These are phyloP conservation scores for Phytophthora tubulina DNA, from an alignment of 352 stramenopile species.

Conservation along the genomic window DNA sequence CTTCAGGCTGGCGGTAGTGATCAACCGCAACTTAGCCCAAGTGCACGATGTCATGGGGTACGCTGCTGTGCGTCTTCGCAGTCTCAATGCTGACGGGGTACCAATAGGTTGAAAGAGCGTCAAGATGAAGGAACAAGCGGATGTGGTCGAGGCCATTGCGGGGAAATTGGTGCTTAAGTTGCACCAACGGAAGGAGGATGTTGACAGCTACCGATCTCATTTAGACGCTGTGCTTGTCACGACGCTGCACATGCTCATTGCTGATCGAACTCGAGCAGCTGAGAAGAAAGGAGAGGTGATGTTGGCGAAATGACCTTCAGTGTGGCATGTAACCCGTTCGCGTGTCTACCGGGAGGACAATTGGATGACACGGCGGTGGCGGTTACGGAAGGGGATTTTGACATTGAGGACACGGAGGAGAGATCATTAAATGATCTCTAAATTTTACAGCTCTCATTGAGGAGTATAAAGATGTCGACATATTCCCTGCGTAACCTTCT, in stretches of 20 bases:
- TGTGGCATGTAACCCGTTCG: constrained; percentile 68
- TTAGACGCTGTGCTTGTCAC: constrained; percentile 62
- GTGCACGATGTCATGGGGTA: constrained; percentile 79
- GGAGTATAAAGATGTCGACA: too few relatives aligned
- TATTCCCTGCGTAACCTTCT: too few relatives aligned
- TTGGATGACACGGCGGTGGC: constrained; percentile 53
- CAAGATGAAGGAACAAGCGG: constrained; percentile 71
- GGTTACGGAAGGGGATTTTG: too few relatives aligned
- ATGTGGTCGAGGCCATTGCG: constrained; percentile 74
- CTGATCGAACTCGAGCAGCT: constrained; percentile 35
- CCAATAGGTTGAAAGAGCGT: constrained; percentile 6
- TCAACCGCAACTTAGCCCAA: constrained; percentile 77
- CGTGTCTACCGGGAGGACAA: constrained; percentile 65
- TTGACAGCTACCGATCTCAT: constrained; percentile 43
- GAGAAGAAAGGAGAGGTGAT: constrained; percentile 31
- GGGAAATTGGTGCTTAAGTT: constrained; percentile 71
- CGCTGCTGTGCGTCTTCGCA: constrained; percentile 22
- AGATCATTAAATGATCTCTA: too few relatives aligned
- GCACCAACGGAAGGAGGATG: constrained; percentile 21
- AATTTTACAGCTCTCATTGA: too few relatives aligned
- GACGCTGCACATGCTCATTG: constrained; percentile 74
- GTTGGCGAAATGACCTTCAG: constrained; percentile 48
- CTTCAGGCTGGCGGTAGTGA: constrained; percentile 66
- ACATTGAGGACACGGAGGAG: too few relatives aligned
- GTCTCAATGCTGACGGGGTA: too few relatives aligned